phyloP scores from a whole-genome alignment of 164 flowering plant genomes.

The Litsea cubeba region DNA sequence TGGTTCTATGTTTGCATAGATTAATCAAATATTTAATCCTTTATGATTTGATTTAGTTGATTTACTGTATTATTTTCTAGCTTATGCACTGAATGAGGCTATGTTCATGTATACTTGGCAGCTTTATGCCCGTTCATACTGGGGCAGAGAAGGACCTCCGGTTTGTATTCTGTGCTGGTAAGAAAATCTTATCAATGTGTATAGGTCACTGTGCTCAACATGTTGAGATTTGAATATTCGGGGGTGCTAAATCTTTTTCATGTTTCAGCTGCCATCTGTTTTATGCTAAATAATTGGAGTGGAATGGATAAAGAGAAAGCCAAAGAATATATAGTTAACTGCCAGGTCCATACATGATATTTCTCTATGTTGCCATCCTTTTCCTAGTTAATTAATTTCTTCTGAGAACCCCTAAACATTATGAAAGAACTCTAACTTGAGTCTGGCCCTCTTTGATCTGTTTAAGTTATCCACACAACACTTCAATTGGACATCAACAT shows the following conservation, averaged over 20 bases:
- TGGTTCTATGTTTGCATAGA: no score
- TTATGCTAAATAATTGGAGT: constrained; percentile 76
- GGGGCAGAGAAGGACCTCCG: constrained; percentile 94
- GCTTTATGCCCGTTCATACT: constrained; percentile 76
- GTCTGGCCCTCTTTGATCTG: neutral
- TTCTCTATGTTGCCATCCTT: constrained; percentile 1
- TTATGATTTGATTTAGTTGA: no score
- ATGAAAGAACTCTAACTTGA: neutral
- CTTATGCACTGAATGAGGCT: neutral
- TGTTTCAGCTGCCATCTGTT: constrained; percentile 79
- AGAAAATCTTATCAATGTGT: constrained; percentile 11
- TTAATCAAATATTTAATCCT: no score
- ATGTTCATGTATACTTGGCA: constrained; percentile 22
- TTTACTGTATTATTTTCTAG: neutral
- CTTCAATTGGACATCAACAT: neutral
- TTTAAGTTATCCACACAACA: neutral
- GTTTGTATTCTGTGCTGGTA: constrained; percentile 92
- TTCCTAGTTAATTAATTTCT: neutral
- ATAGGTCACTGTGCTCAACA: neutral
- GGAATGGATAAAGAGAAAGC: constrained; percentile 88
- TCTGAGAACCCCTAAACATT: neutral
- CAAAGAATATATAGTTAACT: constrained; percentile 61
- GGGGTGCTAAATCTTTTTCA: constrained; percentile 8
- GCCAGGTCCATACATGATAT: constrained; percentile 53
- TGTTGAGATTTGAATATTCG: neutral